phyloP scores from a whole-genome alignment of 805 yeast genomes.

The Ogataea saltuana region DNA sequence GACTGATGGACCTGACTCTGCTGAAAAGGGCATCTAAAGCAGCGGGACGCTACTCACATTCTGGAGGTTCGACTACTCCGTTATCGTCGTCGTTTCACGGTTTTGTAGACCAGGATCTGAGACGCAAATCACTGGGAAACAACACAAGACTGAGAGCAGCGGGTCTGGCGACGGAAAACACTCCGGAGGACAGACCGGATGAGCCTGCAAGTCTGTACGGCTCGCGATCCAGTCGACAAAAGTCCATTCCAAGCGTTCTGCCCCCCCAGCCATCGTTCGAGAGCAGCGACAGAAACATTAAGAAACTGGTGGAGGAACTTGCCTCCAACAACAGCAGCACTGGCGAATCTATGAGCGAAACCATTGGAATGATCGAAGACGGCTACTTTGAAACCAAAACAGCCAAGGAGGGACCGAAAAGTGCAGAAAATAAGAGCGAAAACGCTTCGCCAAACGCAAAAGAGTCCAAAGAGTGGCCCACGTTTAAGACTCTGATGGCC shows the following conservation, averaged over 20 bases:
- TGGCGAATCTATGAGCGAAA: conserved; percentile 17
- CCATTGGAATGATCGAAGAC: conserved; percentile 12
- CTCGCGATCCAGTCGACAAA: conserved; percentile 1
- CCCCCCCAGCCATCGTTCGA: conserved; percentile 1
- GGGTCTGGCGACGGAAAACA: background rate
- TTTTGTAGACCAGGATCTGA: background rate
- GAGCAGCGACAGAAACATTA: background rate
- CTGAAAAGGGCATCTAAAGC: conserved; percentile 48
- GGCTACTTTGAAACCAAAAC: background rate
- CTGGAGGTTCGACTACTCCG: conserved; percentile 8
- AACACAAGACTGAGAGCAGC: conserved; percentile 4
- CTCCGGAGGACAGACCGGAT: no score
- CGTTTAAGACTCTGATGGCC: conserved; percentile 58
- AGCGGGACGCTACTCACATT: conserved; percentile 19
- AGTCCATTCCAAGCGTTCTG: background rate
- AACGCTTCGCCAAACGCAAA: conserved; percentile 1
- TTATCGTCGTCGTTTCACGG: background rate
- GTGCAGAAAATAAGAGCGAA: background rate
- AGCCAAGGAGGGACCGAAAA: background rate
- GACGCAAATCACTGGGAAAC: conserved; percentile 4
- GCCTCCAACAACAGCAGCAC: conserved; percentile 11
- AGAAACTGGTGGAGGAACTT: background rate
- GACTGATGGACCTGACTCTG: conserved; percentile 56
- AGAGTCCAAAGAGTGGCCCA: conserved; percentile 39
- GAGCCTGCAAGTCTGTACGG: background rate